Percentiles rank a stretch among this genome's conserved stretches.
These are phyloP conservation scores for Cyclotella baltica DNA, from an alignment of 108 stramenopile genomes.

Conservation along the genomic window DNA sequence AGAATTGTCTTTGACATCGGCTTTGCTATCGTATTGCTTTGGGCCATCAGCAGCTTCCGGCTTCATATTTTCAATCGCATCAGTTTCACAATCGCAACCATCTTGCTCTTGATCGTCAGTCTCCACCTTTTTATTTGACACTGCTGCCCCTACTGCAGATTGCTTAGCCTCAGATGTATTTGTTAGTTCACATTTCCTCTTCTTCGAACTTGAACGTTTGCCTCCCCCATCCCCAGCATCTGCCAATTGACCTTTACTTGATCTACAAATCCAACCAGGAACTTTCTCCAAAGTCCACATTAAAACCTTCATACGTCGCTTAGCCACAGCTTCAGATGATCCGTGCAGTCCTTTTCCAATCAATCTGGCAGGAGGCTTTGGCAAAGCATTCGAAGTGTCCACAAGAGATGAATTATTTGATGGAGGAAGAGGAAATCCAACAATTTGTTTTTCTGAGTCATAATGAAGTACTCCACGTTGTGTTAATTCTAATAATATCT, in stretches of 20 bases:
- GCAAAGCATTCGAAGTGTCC: neutral
- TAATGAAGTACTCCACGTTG: conserved; percentile 60
- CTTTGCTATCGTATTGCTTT: no score
- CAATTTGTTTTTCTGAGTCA: conserved; percentile 21
- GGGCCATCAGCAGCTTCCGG: no score
- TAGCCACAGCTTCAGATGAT: conserved; percentile 80
- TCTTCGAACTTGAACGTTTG: neutral
- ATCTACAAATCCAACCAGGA: conserved; percentile 26
- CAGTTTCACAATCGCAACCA: no score
- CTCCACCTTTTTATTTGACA: no score
- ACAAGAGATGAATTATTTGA: conserved; percentile 7
- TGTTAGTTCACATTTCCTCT: no score
- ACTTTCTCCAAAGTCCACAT: conserved; percentile 53
- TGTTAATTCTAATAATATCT: conserved; percentile 49
- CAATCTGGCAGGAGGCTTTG: conserved; percentile 39
- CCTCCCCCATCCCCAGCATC: neutral
- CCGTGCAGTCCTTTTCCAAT: conserved; percentile 68
- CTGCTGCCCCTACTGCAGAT: no score
- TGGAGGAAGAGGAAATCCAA: conserved; percentile 77
- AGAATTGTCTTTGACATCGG: no score
- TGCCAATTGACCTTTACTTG: neutral
- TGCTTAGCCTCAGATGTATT: no score
- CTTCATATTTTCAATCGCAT: no score
- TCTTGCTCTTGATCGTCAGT: neutral
- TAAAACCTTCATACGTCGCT: conserved; percentile 73